Evolutionary conservation across 2,329 filamentous ascomycete genomes (phyloP).

Genomic region (Exophiala aquamarina): DNA sequence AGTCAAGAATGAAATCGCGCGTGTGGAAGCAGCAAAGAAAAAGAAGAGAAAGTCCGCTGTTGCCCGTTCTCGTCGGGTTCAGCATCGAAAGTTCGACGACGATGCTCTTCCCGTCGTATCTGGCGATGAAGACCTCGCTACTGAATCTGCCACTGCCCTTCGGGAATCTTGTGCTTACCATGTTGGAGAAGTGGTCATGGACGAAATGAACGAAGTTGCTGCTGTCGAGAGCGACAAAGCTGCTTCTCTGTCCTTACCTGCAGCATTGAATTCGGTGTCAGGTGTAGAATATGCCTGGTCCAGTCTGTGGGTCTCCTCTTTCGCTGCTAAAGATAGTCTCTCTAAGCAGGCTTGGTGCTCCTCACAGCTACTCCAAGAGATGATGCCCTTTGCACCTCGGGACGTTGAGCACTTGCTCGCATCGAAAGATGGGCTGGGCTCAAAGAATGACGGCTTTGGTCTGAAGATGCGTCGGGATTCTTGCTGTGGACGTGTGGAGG

Average conservation of each 20-base stretch:
- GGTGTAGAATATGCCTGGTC: no score
- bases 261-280: neutral
- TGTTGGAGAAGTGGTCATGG: neutral
- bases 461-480: constrained; percentile 16
- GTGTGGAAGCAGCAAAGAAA: neutral
- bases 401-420: constrained; percentile 20
- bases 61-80: neutral
- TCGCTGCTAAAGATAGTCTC: constrained; percentile 9
- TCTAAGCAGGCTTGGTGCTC: constrained; percentile 16
- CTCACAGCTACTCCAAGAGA: constrained; percentile 3
- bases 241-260: neutral
- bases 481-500: constrained; percentile 13
- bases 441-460: constrained; percentile 9
- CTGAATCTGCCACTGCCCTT: neutral
- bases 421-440: constrained; percentile 16
- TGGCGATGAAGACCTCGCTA: neutral
- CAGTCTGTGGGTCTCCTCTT: neutral
- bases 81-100: neutral
- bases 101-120: neutral
- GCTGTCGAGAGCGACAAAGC: neutral
- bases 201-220: neutral
- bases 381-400: constrained; percentile 2
- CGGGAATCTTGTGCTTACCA: neutral
- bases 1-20: neutral
- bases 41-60: neutral